phyloP scores from a whole-genome alignment of 345 rosid genomes.

The Corchorus olitorius region DNA sequence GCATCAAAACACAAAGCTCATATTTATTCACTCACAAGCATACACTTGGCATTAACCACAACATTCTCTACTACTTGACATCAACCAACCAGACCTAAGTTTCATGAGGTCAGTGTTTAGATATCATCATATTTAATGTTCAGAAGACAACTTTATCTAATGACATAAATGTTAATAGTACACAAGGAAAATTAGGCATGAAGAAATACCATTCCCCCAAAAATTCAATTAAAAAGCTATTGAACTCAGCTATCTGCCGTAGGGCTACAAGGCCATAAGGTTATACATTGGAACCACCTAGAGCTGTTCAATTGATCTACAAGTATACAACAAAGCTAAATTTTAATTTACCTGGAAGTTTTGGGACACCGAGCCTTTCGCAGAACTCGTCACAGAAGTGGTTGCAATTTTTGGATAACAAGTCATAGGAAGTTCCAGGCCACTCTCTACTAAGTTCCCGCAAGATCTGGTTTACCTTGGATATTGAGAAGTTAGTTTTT shows the following conservation, averaged over 20 bases:
- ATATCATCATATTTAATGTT: not conserved
- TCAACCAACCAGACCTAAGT: constrained; percentile 4
- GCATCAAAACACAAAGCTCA: constrained; percentile 9
- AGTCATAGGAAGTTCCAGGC: constrained; percentile 78
- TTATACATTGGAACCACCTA: not conserved
- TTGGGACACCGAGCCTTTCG: constrained; percentile 80
- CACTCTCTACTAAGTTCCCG: constrained; percentile 86
- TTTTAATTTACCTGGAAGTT: constrained; percentile 74
- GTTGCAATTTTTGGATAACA: constrained; percentile 89
- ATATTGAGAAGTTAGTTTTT: constrained; percentile 55
- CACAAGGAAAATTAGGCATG: not conserved
- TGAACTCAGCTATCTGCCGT: not conserved
- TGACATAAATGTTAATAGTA: not conserved
- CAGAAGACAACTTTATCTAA: not conserved
- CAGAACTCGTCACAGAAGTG: constrained; percentile 94
- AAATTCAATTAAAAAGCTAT: constrained; percentile 5
- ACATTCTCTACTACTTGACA: not conserved
- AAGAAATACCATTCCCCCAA: not conserved
- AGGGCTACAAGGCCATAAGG: not conserved
- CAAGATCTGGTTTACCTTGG: constrained; percentile 73
- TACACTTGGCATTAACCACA: not conserved
- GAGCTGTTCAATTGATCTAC: not conserved
- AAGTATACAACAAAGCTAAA: constrained; percentile 6
- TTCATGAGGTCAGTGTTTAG: not conserved
- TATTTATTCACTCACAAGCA: not conserved